These are phyloP conservation scores for Penicillium chermesinum DNA, from an alignment of 495 filamentous ascomycete genomes.

Conservation along the genomic window DNA sequence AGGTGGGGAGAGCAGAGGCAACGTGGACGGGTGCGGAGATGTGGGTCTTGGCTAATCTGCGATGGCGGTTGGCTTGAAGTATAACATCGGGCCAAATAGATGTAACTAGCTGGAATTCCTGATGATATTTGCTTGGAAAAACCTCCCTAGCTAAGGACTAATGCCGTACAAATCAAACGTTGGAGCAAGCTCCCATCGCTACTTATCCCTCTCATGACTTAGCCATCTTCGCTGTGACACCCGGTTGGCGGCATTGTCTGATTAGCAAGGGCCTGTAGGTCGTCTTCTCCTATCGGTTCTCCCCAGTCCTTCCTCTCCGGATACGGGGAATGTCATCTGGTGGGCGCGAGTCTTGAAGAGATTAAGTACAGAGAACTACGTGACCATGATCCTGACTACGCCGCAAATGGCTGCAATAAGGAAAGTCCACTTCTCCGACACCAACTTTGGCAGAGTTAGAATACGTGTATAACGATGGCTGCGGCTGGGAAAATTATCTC, in stretches of 20 bases:
- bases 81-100: background rate
- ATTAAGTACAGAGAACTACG: constrained; percentile 48
- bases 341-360: constrained; percentile 39
- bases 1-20: background rate
- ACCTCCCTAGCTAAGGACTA: no score
- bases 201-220: no score
- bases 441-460: constrained; percentile 39
- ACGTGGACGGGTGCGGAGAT: constrained; percentile 10
- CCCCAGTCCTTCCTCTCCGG: constrained; percentile 45
- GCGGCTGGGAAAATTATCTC: no score
- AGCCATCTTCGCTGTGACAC: no score
- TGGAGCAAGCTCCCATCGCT: no score
- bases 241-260: constrained; percentile 17
- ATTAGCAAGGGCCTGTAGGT: constrained; percentile 28
- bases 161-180: no score
- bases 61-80: background rate
- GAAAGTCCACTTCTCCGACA: constrained; percentile 50
- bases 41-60: constrained; percentile 2
- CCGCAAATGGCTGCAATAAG: constrained; percentile 51
- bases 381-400: constrained; percentile 46
- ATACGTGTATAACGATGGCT: constrained; percentile 49
- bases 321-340: constrained; percentile 44
- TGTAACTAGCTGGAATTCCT: no score
- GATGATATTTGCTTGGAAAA: no score
- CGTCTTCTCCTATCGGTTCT: constrained; percentile 43